Base-by-base conservation (phyloP, 192 early-diverging fungal species). In the Umbelopsis ramanniana region DNA sequence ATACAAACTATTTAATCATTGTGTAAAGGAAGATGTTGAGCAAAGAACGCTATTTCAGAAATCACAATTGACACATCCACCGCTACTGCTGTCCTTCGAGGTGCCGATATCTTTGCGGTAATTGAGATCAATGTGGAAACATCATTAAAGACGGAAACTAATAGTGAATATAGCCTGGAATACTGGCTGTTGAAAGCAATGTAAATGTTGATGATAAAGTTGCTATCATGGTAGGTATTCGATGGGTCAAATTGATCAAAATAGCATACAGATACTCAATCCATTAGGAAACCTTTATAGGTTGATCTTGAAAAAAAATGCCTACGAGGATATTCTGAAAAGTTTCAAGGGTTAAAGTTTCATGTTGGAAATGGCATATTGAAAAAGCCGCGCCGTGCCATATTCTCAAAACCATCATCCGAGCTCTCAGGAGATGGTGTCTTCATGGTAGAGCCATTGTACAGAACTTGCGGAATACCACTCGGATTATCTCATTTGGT, bases 101-200 rank as follows among this genome's bases (percentile, higher is more conserved):
- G 71, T 47, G 71, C 71, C 46, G 71, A 72, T 29, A 63, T 72
- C 11, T 72, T 50, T 66, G 71, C 71, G 46, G 71, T 72, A 72
- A 72, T n/a, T 29, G 4, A 52, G 19, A 23, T 37, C 15, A n/a
- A 17, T 22, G n/a, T 70, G 45, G n/a, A n/a, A 22, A 12, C 6
- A 52, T 15, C 22, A 5, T 19, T 37, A 1, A n/a, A 37, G 1
- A 0, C 4, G 9, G 23, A 26, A 55, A 4, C 17, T 46, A n/a
- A 48, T 22, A 26, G 67, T 23, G 48, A 23, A 14, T 29, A 26
- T 52, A 69, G 67, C 67, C 67, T 4, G 67, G 67, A 19, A 52
- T 69, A n/a, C 48, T 69, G 33, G 67, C 67, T 7, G 17, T 38
- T 33, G 67, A 69, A 26, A 69, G 26, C n/a, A 45, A 69, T 12